Evolutionary conservation across 768 basidiomycete species (phyloP).

Genomic region (Phlebiopsis flavidoalba): DNA sequence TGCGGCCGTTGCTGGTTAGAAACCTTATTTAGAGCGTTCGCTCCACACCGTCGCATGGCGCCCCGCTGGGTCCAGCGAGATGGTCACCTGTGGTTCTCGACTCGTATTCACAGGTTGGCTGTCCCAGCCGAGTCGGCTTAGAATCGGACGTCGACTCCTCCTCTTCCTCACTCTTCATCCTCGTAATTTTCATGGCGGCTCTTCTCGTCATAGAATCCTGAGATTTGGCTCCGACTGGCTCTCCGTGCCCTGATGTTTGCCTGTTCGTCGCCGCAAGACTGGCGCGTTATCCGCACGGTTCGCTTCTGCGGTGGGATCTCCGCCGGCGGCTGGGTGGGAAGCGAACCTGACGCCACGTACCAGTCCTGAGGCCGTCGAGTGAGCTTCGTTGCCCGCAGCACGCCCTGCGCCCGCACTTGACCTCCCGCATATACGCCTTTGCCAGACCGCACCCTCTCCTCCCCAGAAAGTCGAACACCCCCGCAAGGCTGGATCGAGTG

Average conservation of each 20-base stretch:
- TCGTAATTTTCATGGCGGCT: conserved; percentile 14
- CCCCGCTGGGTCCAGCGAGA: conserved; percentile 21
- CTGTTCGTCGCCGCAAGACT: no score
- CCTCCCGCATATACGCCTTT: conserved; percentile 13
- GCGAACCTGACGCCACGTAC: conserved; percentile 35
- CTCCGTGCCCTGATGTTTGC: no score
- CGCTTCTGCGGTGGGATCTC: conserved; percentile 30
- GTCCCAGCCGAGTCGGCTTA: no score
- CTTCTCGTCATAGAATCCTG: conserved; percentile 10
- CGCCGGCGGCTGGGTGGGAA: conserved; percentile 35
- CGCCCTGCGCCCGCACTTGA: conserved; percentile 5
- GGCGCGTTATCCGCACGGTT: conserved; percentile 8
- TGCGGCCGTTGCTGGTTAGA: neutral
- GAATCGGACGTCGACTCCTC: conserved; percentile 23
- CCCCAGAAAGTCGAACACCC: conserved; percentile 66
- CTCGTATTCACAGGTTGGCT: no score
- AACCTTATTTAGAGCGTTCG: conserved; percentile 9
- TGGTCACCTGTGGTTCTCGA: no score
- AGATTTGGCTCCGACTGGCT: conserved; percentile 10
- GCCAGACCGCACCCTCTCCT: conserved; percentile 28
- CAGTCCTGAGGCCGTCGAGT: conserved; percentile 30
- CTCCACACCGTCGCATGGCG: conserved; percentile 16
- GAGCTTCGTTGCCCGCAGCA: conserved; percentile 20
- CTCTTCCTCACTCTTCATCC: conserved; percentile 16
- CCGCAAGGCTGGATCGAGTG: conserved; percentile 75